Conservation (phyloP, 768 basidiomycete genomes). For the Auricularia sp. region DNA sequence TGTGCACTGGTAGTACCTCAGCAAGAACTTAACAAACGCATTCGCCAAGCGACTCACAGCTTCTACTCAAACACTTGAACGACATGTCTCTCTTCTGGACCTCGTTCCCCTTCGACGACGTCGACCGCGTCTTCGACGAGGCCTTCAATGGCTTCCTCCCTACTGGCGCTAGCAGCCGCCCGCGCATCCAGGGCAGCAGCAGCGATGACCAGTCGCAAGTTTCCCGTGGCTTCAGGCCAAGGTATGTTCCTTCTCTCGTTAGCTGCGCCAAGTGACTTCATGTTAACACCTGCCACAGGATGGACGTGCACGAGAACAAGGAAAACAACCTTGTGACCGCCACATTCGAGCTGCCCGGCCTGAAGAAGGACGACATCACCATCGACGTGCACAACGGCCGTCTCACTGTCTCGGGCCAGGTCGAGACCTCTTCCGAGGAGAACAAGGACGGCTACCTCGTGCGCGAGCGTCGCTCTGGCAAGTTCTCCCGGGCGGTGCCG, state of each 20-base stretch:
- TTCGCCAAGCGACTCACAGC: neutral
- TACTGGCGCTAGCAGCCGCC: too few relatives aligned
- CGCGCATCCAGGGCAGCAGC: neutral
- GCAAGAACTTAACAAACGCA: neutral
- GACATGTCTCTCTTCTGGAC: neutral
- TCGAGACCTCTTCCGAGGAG: constrained; percentile 19
- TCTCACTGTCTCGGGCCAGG: constrained; percentile 40
- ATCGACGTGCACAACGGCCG: constrained; percentile 34
- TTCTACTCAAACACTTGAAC: neutral
- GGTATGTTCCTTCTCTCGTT: neutral
- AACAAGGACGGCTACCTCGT: constrained; percentile 30
- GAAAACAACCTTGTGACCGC: constrained; percentile 36
- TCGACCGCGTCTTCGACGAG: neutral
- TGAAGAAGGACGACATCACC: constrained; percentile 29
- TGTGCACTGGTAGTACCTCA: too few relatives aligned
- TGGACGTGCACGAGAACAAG: constrained; percentile 39
- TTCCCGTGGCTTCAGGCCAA: neutral
- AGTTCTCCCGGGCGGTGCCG: constrained; percentile 38
- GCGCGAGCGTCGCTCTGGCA: constrained; percentile 40
- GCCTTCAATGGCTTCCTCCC: neutral
- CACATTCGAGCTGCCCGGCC: constrained; percentile 47
- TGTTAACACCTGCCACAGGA: neutral
- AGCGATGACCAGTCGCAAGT: neutral
- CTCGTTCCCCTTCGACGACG: neutral
- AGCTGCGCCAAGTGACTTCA: neutral